A percentile compares a stretch with the other conserved stretches of the same genome.
These are phyloP conservation scores for Picea glauca DNA, from an alignment of 75 land plant species.

Conservation along the genomic window DNA sequence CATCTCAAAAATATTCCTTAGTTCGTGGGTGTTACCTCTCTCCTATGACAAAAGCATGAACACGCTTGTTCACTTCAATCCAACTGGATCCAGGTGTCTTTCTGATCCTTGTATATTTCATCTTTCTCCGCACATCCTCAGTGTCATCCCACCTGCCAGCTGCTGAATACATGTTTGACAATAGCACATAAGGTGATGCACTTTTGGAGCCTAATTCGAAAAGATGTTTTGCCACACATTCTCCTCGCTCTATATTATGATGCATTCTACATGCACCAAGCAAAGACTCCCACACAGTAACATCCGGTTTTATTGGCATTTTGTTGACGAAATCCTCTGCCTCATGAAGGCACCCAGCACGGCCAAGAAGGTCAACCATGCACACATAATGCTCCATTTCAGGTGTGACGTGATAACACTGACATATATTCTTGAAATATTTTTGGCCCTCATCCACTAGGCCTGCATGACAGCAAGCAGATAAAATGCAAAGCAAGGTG, in stretches of 20 bases:
- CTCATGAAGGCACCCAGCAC: slow-evolving; percentile 41
- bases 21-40: slow-evolving; percentile 38
- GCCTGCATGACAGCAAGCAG: slow-evolving; percentile 43
- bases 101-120: slow-evolving; percentile 23
- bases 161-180: slow-evolving; percentile 43
- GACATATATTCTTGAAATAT: slow-evolving; percentile 28
- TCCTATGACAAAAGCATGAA: slow-evolving; percentile 47
- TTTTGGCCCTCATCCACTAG: slow-evolving; percentile 30
- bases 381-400: slow-evolving; percentile 43
- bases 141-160: slow-evolving; percentile 26
- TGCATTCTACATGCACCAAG: slow-evolving; percentile 34
- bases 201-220: slow-evolving; percentile 12
- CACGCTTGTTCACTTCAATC: slow-evolving; percentile 36
- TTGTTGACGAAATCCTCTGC: slow-evolving; percentile 23
- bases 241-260: slow-evolving; percentile 19
- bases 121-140: slow-evolving; percentile 22
- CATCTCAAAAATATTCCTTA: slow-evolving; percentile 15
- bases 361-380: slow-evolving; percentile 39
- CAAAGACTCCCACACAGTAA: slow-evolving; percentile 35
- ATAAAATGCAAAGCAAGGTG: slow-evolving; percentile 37
- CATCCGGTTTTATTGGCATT: slow-evolving; percentile 48
- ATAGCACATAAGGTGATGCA: slow-evolving; percentile 41
- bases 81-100: slow-evolving; percentile 45
- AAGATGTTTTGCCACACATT: slow-evolving; percentile 18
- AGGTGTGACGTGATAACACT: slow-evolving; percentile 24